Base-by-base conservation (phyloP, 805 yeast species). In the Metschnikowia cerradonensis region DNA sequence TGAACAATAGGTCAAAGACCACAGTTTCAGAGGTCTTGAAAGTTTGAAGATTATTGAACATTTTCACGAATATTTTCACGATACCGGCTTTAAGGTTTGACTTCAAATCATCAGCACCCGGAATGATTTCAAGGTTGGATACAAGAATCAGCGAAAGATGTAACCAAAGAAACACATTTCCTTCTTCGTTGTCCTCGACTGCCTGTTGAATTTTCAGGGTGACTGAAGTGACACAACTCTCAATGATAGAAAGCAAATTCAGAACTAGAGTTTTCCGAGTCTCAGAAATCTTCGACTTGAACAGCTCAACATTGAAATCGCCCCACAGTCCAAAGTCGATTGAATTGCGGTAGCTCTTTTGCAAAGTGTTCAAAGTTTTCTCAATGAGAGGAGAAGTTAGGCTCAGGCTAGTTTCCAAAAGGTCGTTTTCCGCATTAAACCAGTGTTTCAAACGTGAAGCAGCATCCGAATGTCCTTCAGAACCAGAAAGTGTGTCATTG, bases 291-390 rank as follows among this genome's bases (percentile, higher is more conserved):
- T 15, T 35, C 14, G 33, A 13, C 34, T 17, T n/a, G 35, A 48
- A 39, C 5, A 42, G 37, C 19, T 19, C 38, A 10, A 30, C 20
- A 23, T 31, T 45, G 36, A 53, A 53, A 3, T 41, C 34, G 15
- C 59, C 59, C 59, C 59, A 55, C 44, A 40, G 48, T n/a, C 40
- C 38, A 22, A 53, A 53, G 5, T 46, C 32, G 2, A 36, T 30
- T 2, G 38, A 41, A 19, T 42, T 37, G 17, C 52, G 19, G 31
- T 38, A 37, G 5, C 41, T 26, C 26, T 48, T 50, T 6, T 45
- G 23, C 35, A 53, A 39, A 15, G 15, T 19, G 14, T 15, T 20
- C 19, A 43, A 11, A 22, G 46, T 45, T 10, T 39, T 34, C 8
- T 43, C 19, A 3, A 50, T 40, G 7, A 45, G 14, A 15, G 43